Percentiles rank a stretch among this genome's conserved stretches.
Conservation (phyloP, 306 rosid genomes). For the Prunus mongolica region DNA sequence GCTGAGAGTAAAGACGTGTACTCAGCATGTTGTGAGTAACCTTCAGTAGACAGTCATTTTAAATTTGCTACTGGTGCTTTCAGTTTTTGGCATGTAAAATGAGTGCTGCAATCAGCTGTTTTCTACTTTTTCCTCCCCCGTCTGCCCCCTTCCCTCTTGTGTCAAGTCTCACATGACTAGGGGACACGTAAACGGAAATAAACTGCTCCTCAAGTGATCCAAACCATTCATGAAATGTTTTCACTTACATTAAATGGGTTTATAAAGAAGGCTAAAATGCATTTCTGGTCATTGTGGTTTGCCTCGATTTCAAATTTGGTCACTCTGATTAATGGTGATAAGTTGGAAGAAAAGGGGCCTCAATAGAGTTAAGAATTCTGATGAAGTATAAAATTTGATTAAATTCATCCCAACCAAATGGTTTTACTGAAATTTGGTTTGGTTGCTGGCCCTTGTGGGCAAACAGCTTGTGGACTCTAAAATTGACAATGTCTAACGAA, state of each 20-base stretch:
- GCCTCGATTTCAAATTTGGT: no score
- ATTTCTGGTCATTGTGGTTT: no score
- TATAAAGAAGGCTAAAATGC: no score
- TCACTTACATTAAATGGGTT: no score
- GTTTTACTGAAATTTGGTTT: no score
- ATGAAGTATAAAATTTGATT: no score
- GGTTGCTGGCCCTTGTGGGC: no score
- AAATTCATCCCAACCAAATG: not conserved
- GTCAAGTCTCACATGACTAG: not conserved
- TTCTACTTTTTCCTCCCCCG: not conserved
- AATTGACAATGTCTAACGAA: no score
- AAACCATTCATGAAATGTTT: not conserved
- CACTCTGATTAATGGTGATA: no score
- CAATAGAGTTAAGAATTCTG: no score
- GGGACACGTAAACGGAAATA: not conserved
- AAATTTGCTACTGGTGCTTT: conserved; percentile 22
- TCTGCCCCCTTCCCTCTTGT: not conserved
- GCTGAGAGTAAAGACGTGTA: conserved; percentile 41
- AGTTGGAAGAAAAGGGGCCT: no score
- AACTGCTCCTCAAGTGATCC: not conserved
- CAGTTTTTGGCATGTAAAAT: conserved; percentile 29
- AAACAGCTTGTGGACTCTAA: no score
- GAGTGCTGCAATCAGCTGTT: conserved; percentile 29
- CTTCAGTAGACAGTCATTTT: conserved; percentile 12
- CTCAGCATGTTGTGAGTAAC: conserved; percentile 25